Conservation (phyloP, 2,329 filamentous ascomycete species). For the Colletotrichum sp. region DNA sequence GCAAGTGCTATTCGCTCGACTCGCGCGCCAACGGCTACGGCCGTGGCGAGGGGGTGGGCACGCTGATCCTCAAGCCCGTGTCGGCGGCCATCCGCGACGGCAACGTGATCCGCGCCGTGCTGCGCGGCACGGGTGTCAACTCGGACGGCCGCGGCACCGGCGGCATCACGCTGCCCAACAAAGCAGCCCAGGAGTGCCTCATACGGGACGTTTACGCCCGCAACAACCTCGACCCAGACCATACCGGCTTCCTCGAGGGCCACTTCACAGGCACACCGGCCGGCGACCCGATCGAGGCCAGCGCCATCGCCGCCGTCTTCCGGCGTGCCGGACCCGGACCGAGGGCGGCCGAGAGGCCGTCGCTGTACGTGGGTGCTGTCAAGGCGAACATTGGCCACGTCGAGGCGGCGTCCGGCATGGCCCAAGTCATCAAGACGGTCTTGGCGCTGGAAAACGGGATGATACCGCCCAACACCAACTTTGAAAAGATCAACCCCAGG, state of each 20-base stretch:
- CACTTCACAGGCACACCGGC: conserved; percentile 47
- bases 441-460: background rate
- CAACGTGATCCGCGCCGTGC: conserved; percentile 40
- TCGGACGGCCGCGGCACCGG: conserved; percentile 41
- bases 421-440: background rate
- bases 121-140: conserved; percentile 37
- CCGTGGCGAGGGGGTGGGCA: conserved; percentile 3
- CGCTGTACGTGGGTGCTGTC: conserved; percentile 25
- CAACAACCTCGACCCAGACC: background rate
- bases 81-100: conserved; percentile 44
- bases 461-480: background rate
- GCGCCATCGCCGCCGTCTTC: conserved; percentile 49
- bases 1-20: conserved; percentile 2
- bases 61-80: conserved; percentile 48
- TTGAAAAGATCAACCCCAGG: background rate
- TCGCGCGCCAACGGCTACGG: conserved; percentile 4
- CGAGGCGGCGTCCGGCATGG: background rate
- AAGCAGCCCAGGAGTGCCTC: conserved; percentile 4
- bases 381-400: conserved; percentile 26
- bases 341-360: conserved; percentile 15
- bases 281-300: conserved; percentile 60
- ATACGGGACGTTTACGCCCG: background rate
- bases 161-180: conserved; percentile 42
- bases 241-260: conserved; percentile 1
- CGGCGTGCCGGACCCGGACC: conserved; percentile 31